A percentile compares a stretch with the other conserved stretches of the same genome.
Conservation (phyloP, 2,329 filamentous ascomycete species). For the Ophiostoma montium region DNA sequence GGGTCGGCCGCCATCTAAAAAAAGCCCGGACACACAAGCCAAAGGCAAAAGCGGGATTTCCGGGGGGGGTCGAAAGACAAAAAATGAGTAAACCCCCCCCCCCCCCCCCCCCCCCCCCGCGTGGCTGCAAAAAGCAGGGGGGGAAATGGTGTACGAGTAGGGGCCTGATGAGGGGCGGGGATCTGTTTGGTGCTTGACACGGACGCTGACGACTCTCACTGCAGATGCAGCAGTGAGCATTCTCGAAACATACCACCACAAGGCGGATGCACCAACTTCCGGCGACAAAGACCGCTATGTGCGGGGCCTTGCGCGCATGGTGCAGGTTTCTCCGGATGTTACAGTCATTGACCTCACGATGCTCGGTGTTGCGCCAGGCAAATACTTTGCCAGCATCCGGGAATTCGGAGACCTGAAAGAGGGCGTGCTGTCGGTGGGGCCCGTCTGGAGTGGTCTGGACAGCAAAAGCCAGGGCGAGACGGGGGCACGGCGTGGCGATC, state of each 20-base stretch:
- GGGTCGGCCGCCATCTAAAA: slow-evolving; percentile 80
- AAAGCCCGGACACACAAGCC: slow-evolving; percentile 74
- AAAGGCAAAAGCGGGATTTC: slow-evolving; percentile 91
- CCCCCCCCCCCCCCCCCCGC: too few relatives aligned
- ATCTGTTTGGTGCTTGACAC: not conserved
- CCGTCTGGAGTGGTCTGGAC: slow-evolving; percentile 52
- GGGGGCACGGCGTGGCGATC: slow-evolving; percentile 37
- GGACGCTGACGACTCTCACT: not conserved
- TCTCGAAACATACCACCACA: slow-evolving; percentile 55
- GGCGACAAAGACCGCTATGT: slow-evolving; percentile 40
- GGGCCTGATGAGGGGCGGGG: too few relatives aligned
- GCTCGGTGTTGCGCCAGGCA: slow-evolving; percentile 65
- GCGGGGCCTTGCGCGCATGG: slow-evolving; percentile 80
- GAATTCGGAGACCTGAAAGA: slow-evolving; percentile 75
- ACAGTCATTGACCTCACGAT: slow-evolving; percentile 83
- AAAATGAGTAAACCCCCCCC: slow-evolving; percentile 65
- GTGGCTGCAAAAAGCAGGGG: too few relatives aligned
- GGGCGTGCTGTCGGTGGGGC: slow-evolving; percentile 70
- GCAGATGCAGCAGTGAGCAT: slow-evolving; percentile 81
- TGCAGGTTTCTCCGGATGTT: slow-evolving; percentile 65
- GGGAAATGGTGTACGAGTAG: too few relatives aligned
- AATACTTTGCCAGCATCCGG: slow-evolving; percentile 71
- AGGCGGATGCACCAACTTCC: slow-evolving; percentile 11
- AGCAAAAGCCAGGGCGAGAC: slow-evolving; percentile 20
- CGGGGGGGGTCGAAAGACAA: slow-evolving; percentile 73